Conservation (phyloP, 768 basidiomycete genomes). For the Trametes maxima region DNA sequence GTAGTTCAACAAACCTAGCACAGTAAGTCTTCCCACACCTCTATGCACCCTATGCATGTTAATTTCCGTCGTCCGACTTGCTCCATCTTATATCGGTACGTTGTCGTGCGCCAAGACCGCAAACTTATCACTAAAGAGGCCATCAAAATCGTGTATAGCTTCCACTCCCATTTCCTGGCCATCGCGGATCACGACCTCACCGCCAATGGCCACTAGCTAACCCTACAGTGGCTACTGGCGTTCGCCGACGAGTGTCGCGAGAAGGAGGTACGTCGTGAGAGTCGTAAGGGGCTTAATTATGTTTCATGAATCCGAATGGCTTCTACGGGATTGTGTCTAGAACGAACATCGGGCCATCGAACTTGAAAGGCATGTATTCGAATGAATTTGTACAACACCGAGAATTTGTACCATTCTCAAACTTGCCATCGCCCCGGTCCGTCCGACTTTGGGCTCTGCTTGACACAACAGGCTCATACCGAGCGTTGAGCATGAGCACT, state of each 20-base stretch:
- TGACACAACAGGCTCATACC: too few species aligned
- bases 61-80: too few species aligned
- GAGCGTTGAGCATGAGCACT: too few species aligned
- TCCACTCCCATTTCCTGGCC: slow-evolving; percentile 21
- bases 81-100: slow-evolving; percentile 13
- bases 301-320: not conserved
- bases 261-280: slow-evolving; percentile 20
- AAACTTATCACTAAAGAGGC: slow-evolving; percentile 28
- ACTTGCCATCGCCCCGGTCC: too few species aligned
- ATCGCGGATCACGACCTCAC: slow-evolving; percentile 11
- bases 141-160: slow-evolving; percentile 26
- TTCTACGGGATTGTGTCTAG: too few species aligned
- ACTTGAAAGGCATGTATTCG: too few species aligned
- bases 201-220: slow-evolving; percentile 19
- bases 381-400: too few species aligned
- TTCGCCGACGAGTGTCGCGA: slow-evolving; percentile 24
- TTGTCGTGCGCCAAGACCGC: slow-evolving; percentile 24
- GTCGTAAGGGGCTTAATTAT: slow-evolving; percentile 13
- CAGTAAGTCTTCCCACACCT: slow-evolving; percentile 2
- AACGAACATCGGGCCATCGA: too few species aligned
- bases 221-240: slow-evolving; percentile 21
- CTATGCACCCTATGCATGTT: not conserved
- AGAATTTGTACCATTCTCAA: too few species aligned
- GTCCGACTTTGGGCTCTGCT: too few species aligned
- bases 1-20: slow-evolving; percentile 10